These are phyloP conservation scores for Ophiocordyceps sinensis DNA, from an alignment of 2,329 filamentous ascomycete genomes.

Conservation along the genomic window DNA sequence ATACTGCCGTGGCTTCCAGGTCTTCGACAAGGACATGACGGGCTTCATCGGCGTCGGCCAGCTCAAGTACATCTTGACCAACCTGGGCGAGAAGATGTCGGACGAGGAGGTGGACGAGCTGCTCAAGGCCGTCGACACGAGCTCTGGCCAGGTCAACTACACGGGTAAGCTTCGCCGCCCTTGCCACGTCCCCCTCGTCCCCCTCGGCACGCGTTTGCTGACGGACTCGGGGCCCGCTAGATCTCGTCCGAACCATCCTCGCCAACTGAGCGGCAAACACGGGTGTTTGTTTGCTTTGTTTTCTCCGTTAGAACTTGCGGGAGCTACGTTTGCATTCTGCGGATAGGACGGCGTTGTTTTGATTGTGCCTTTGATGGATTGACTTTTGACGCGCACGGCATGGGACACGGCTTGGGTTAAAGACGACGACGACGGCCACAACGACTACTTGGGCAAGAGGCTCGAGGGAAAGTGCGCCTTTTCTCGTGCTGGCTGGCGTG, in stretches of 20 bases:
- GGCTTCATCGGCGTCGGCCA: slow-evolving; percentile 97
- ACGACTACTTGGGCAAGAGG: not conserved
- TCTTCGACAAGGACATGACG: slow-evolving; percentile 98
- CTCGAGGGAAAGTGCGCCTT: not conserved
- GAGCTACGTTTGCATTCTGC: not conserved
- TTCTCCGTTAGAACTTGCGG: not conserved
- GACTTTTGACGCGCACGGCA: not conserved
- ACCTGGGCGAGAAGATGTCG: slow-evolving; percentile 97
- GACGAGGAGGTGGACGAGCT: slow-evolving; percentile 98
- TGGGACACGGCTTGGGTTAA: not conserved
- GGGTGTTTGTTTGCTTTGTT: slow-evolving; percentile 6
- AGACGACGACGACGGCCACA: not conserved
- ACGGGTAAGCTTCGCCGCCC: slow-evolving; percentile 46
- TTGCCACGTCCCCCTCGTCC: not conserved
- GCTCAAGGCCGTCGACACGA: slow-evolving; percentile 94
- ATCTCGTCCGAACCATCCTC: slow-evolving; percentile 75
- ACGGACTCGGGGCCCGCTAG: slow-evolving; percentile 24
- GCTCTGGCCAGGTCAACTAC: slow-evolving; percentile 94
- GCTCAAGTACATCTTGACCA: slow-evolving; percentile 94
- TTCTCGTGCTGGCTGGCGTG: not conserved
- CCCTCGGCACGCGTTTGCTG: not conserved
- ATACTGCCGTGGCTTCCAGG: slow-evolving; percentile 97
- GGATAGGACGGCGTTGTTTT: slow-evolving; percentile 4
- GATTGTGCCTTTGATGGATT: slow-evolving; percentile 1
- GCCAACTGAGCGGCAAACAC: slow-evolving; percentile 46